phyloP scores from a whole-genome alignment of 2,329 filamentous ascomycete genomes.

The Penicillium olsonii region DNA sequence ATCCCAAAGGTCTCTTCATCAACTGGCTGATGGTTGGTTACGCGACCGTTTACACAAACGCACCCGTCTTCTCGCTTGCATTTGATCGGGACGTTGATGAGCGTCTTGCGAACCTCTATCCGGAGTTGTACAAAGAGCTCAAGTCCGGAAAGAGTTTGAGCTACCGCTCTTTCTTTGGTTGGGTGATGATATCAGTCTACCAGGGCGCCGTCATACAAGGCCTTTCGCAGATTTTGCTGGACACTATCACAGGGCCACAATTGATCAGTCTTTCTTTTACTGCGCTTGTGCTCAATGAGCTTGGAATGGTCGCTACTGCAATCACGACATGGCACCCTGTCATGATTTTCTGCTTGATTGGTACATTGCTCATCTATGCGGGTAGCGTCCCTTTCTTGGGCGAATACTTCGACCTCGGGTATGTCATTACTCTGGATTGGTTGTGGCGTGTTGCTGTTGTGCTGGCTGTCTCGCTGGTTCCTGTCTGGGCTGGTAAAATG shows the following conservation, averaged over 20 bases:
- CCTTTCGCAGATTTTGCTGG: slow-evolving; percentile 83
- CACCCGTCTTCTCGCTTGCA: slow-evolving; percentile 88
- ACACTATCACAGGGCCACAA: slow-evolving; percentile 62
- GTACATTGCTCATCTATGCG: slow-evolving; percentile 78
- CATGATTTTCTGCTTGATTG: slow-evolving; percentile 83
- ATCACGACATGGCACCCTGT: slow-evolving; percentile 96
- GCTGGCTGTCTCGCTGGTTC: slow-evolving; percentile 75
- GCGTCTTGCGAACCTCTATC: slow-evolving; percentile 88
- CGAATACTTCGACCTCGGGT: slow-evolving; percentile 84
- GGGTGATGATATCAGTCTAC: slow-evolving; percentile 93
- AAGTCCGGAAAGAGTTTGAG: slow-evolving; percentile 82
- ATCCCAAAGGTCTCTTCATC: slow-evolving; percentile 91
- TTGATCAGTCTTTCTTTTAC: slow-evolving; percentile 95
- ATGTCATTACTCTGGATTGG: slow-evolving; percentile 77
- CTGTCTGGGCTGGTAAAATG: slow-evolving; percentile 83
- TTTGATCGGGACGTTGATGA: slow-evolving; percentile 96
- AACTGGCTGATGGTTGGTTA: slow-evolving; percentile 98
- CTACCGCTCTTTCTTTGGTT: slow-evolving; percentile 94
- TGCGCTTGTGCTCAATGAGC: slow-evolving; percentile 86
- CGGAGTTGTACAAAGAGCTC: slow-evolving; percentile 97
- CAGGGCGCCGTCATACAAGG: slow-evolving; percentile 95
- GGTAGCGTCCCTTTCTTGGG: slow-evolving; percentile 83
- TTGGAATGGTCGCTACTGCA: slow-evolving; percentile 95
- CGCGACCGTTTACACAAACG: slow-evolving; percentile 91
- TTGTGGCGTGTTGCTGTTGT: slow-evolving; percentile 85